Evolutionary conservation across 2,329 filamentous ascomycete genomes (phyloP).

Genomic region (Penicillium sumatraense): DNA sequence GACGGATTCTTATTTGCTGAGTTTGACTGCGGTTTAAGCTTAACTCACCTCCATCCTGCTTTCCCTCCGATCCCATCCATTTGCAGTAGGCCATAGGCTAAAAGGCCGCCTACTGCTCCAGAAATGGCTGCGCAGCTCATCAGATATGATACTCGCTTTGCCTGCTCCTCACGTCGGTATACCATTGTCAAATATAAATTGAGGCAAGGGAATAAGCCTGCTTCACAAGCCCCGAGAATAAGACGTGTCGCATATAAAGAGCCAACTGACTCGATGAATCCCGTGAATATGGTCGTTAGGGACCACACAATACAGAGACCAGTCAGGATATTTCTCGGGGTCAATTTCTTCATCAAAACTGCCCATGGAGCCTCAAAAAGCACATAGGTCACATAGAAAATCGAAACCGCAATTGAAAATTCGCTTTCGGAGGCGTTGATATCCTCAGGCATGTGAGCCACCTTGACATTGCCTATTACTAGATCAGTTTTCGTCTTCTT

Average conservation of each 20-base stretch:
- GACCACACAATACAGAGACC: constrained; percentile 52
- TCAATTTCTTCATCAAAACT: constrained; percentile 54
- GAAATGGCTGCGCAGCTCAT: constrained; percentile 46
- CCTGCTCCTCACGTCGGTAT: constrained; percentile 47
- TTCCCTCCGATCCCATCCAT: constrained; percentile 54
- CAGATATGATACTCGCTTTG: constrained; percentile 47
- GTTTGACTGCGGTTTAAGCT: neutral
- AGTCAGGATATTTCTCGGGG: constrained; percentile 47
- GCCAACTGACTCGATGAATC: constrained; percentile 50
- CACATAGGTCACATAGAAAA: constrained; percentile 60
- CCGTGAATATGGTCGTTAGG: constrained; percentile 54
- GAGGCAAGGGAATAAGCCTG: constrained; percentile 46
- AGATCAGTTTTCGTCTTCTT: neutral
- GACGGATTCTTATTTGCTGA: neutral
- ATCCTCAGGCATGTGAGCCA: constrained; percentile 52
- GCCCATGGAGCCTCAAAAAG: constrained; percentile 54
- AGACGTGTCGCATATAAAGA: constrained; percentile 48
- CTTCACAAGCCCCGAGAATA: constrained; percentile 44
- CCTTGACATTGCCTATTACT: constrained; percentile 51
- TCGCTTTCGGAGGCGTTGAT: constrained; percentile 47
- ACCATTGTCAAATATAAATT: constrained; percentile 48
- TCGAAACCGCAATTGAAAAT: constrained; percentile 54
- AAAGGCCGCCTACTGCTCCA: constrained; percentile 45
- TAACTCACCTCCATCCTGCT: constrained; percentile 54
- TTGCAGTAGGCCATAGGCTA: constrained; percentile 44